Conservation (phyloP, 2,329 filamentous ascomycete genomes). For the Penicillium frequentans region DNA sequence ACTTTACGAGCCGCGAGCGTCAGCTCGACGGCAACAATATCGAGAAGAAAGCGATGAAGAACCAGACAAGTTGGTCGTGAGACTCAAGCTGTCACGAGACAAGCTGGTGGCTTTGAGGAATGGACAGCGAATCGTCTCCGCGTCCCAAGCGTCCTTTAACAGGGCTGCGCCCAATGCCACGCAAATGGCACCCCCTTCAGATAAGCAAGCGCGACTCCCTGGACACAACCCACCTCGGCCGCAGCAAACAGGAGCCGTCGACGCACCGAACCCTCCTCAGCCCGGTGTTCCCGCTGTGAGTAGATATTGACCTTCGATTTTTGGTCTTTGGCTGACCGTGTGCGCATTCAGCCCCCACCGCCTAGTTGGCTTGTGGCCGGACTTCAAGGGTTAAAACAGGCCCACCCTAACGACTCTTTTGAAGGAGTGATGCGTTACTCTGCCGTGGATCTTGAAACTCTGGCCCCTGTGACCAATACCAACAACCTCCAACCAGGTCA, state of each 20-base stretch:
- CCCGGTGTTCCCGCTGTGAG: slow-evolving; percentile 46
- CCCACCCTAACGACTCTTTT: slow-evolving; percentile 79
- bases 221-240: slow-evolving; percentile 24
- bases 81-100: slow-evolving; percentile 69
- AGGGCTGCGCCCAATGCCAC: neutral
- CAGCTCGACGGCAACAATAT: slow-evolving; percentile 62
- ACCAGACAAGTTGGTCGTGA: slow-evolving; percentile 68
- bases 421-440: slow-evolving; percentile 90
- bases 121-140: slow-evolving; percentile 18
- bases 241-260: slow-evolving; percentile 46
- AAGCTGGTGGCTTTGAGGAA: slow-evolving; percentile 52
- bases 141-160: slow-evolving; percentile 46
- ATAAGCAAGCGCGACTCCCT: slow-evolving; percentile 30
- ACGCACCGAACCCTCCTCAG: slow-evolving; percentile 45
- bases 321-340: slow-evolving; percentile 16
- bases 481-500: slow-evolving; percentile 55
- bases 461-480: slow-evolving; percentile 60
- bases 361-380: slow-evolving; percentile 81
- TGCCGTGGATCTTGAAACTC: slow-evolving; percentile 71
- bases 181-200: slow-evolving; percentile 48
- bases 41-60: slow-evolving; percentile 80
- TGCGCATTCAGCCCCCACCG: slow-evolving; percentile 66
- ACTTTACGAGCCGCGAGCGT: slow-evolving; percentile 71
- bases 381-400: slow-evolving; percentile 67
- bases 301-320: slow-evolving; percentile 26